Base-by-base conservation (phyloP, 352 stramenopile species). In the Globisporangium canariense region DNA sequence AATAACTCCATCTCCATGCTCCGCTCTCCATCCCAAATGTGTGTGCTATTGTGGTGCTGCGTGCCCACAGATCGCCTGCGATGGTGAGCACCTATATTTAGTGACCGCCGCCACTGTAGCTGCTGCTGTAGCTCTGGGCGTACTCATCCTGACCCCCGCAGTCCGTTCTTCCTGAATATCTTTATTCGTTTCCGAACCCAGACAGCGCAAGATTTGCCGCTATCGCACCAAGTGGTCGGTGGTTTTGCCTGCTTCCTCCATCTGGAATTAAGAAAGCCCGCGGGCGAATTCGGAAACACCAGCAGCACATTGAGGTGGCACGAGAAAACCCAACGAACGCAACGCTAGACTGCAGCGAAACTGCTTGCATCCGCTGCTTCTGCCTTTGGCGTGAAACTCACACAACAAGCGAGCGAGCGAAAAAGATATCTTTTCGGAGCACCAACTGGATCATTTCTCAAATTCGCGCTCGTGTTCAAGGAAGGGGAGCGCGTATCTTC, bases 361-460 rank as follows among this genome's bases (percentile, higher is more conserved):
- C 60, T 65, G 60, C 49, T 65, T 43, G 40, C 38, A 49, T 25
- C 11, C 20, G 38, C 25, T 59, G n/a, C 52, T 22, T 13, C 43
- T 22, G 43, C 43, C 11, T 57, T 57, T 40, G 38, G 4, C 10
- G 40, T 60, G 55, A 60, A 66, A 66, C 60, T 60, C 60, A 66
- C 60, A 50, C 49, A 50, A 40, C 32, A 18, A 28, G 49, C 18
- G 25, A 28, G 49, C 41, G 51, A 68, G 50, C 36, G 50, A 55
- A 38, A 56, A 55, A 41, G 67, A 76, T 78, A 78, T 78, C 68
- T 80, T 80, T 78, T 28, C 43, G 62, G 7, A 68, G 34, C 41
- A 45, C 16, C 51, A 41, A 54, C 4, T 25, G 47, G 58, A 62
- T 77, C 72, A 82, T 67, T 82, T 78, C 67, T 78, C 65, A 81